A percentile compares a stretch with the other conserved stretches of the same genome.
Conservation (phyloP, 1,139 yeast genomes). For the Hemisphaericaspora subhashii region DNA sequence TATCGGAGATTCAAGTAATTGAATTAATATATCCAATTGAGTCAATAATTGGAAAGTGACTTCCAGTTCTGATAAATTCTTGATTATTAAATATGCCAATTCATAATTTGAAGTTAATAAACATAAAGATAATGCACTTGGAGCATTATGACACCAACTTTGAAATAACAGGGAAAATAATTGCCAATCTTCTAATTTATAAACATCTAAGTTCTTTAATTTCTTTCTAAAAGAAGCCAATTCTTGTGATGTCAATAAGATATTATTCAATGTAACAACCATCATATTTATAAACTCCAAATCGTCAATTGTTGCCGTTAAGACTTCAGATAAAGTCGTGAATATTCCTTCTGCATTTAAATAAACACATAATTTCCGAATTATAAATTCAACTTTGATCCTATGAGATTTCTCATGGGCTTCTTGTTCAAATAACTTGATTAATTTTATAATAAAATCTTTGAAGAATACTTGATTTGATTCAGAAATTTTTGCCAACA, state of each 20-base stretch:
- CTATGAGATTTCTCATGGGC: constrained; percentile 40
- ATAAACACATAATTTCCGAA: constrained; percentile 80
- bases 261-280: constrained; percentile 85
- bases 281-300: constrained; percentile 74
- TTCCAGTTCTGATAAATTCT: constrained; percentile 73
- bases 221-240: constrained; percentile 67
- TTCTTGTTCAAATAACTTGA: constrained; percentile 60
- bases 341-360: constrained; percentile 83
- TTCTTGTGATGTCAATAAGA: constrained; percentile 86
- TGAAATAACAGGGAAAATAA: constrained; percentile 77
- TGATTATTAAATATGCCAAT: constrained; percentile 77
- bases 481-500: constrained; percentile 79
- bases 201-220: constrained; percentile 49
- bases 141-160: constrained; percentile 92
- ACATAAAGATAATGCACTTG: constrained; percentile 85
- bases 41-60: constrained; percentile 68
- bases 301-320: constrained; percentile 59
- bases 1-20: constrained; percentile 77
- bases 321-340: constrained; percentile 74
- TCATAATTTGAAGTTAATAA: constrained; percentile 87
- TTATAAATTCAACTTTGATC: constrained; percentile 78
- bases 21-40: constrained; percentile 80
- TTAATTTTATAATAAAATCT: constrained; percentile 70
- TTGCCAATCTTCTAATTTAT: constrained; percentile 60
- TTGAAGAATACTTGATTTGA: constrained; percentile 79